phyloP scores from a whole-genome alignment of 352 stramenopile genomes.

The Globisporangium lucens region DNA sequence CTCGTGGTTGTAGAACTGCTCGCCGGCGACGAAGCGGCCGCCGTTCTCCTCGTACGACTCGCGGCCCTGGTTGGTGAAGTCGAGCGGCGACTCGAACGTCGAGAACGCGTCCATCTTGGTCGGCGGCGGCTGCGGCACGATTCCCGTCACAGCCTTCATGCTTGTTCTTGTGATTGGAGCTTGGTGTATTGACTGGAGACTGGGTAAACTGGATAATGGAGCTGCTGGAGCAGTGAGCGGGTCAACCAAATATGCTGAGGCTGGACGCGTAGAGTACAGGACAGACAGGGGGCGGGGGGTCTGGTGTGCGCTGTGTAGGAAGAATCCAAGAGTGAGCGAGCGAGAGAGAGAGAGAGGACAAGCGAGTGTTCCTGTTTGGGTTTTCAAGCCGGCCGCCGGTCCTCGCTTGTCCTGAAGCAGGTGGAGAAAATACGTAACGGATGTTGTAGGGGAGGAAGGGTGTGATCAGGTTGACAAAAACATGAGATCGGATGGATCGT shows the following conservation, averaged over 20 bases:
- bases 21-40: conserved; percentile 55
- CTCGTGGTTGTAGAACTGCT: conserved; percentile 63
- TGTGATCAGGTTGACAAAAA: neutral
- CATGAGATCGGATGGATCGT: neutral
- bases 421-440: neutral
- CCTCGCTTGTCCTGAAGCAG: no score
- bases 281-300: neutral
- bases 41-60: conserved; percentile 28
- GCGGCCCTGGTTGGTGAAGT: neutral
- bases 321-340: conserved; percentile 10
- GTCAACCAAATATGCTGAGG: neutral
- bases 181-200: neutral
- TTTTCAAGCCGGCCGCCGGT: neutral
- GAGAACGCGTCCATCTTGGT: neutral
- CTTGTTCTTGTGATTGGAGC: neutral
- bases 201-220: neutral
- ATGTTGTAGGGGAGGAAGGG: neutral
- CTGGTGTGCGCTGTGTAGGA: neutral
- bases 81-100: neutral
- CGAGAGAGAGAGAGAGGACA: neutral
- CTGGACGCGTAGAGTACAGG: neutral
- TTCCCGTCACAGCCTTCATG: neutral
- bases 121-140: neutral
- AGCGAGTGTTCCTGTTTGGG: neutral
- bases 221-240: neutral